Base-by-base conservation (phyloP, 148 eudicot species). In the Fagopyrum esculentum region DNA sequence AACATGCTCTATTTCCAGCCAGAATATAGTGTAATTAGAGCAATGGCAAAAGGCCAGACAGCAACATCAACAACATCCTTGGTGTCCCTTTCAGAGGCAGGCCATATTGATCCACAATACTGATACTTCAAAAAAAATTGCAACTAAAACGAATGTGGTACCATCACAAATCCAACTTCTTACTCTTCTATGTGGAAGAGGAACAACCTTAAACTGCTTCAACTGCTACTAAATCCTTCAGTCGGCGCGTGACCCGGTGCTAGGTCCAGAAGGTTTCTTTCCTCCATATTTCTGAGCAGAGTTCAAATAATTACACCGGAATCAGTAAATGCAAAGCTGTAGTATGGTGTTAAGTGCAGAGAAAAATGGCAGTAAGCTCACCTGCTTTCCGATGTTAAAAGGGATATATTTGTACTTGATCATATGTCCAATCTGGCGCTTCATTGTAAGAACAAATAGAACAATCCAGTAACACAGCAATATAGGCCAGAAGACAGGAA, bases 361-460 rank as follows among this genome's bases (percentile, higher is more conserved):
- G 17, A 54, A 19, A 0, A 80, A 40, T 19, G 26, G 48, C 50
- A 13, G 5, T 76, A 45, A 30, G 64, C 82, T 77, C 35, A 92
- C 97, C 97, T 92, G 92, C 81, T 92, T 92, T 52, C 95, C 97
- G 19, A 88, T 71, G 81, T 74, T 90, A 84, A 92, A 87, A 45
- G 97, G 97, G 55, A 92, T 70, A 71, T 92, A 92, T 84, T 84
- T 87, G 90, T 92, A 87, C 79, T 92, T 92, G 74, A 92, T 80
- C 97, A 92, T 92, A 82, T 92, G 97, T 73, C 85, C 85, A 75
- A 92, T 90, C 80, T 92, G 97, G 70, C 97, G 92, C 86, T 88
- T 92, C 97, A 92, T 92, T 52, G 97, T 92, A 48, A 92, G 91
- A 77, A 81, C 83, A 77, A 91, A 88, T 43, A 91, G 84, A 70